These are phyloP conservation scores for Globisporangium viniferum DNA, from an alignment of 352 stramenopile genomes.

Conservation along the genomic window DNA sequence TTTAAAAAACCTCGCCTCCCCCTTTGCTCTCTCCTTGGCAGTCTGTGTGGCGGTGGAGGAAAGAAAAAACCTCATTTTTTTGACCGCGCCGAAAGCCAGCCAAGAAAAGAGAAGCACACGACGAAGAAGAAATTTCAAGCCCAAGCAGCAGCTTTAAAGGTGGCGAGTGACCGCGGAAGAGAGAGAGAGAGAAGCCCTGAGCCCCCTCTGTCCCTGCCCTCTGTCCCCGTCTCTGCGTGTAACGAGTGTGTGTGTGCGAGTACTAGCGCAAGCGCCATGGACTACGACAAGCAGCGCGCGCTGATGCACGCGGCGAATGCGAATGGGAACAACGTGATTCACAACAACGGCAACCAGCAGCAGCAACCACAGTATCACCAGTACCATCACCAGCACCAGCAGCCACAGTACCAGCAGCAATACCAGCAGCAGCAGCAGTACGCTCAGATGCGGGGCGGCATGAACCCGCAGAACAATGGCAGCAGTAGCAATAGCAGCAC, in stretches of 20 bases:
- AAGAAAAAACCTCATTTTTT: too few relatives aligned
- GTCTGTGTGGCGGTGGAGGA: too few relatives aligned
- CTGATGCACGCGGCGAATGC: slow-evolving; percentile 12
- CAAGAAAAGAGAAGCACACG: neutral
- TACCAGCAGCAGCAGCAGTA: slow-evolving; percentile 5
- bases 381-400: neutral
- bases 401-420: neutral
- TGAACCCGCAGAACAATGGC: slow-evolving; percentile 4
- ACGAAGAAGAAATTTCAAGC: neutral
- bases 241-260: neutral
- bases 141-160: neutral
- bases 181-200: neutral
- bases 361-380: neutral
- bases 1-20: too few relatives aligned
- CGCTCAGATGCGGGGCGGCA: slow-evolving; percentile 3
- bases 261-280: slow-evolving; percentile 7
- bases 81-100: neutral
- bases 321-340: slow-evolving; percentile 2
- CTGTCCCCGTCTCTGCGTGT: neutral
- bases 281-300: slow-evolving; percentile 23
- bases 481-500: neutral
- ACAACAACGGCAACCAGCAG: slow-evolving; percentile 8
- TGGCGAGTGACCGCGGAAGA: neutral
- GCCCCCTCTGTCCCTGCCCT: neutral
- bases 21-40: too few relatives aligned